phyloP scores from a whole-genome alignment of 495 filamentous ascomycete species.

The Physcia stellaris region DNA sequence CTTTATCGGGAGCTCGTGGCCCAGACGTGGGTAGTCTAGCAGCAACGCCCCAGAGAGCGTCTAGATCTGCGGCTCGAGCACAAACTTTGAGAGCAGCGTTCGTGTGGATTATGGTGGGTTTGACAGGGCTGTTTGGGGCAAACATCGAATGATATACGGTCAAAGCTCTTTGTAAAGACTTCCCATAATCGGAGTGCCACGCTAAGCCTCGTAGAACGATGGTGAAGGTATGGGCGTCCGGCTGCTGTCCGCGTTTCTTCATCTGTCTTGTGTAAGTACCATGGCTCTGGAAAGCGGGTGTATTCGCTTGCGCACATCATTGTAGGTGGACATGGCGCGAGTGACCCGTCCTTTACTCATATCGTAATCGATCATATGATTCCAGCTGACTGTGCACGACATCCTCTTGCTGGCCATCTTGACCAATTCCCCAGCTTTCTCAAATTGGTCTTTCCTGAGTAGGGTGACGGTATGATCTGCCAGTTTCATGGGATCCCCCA shows the following conservation, averaged over 20 bases:
- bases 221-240: constrained; percentile 66
- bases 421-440: constrained; percentile 53
- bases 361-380: constrained; percentile 62
- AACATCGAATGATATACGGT: constrained; percentile 61
- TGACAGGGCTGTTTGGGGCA: constrained; percentile 37
- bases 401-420: constrained; percentile 46
- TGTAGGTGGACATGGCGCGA: constrained; percentile 61
- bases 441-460: constrained; percentile 38
- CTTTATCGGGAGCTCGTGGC: constrained; percentile 43
- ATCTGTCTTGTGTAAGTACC: constrained; percentile 52
- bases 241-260: constrained; percentile 75
- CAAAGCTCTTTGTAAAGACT: constrained; percentile 46
- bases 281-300: background rate
- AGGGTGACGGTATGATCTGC: constrained; percentile 43
- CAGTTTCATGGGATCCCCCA: constrained; percentile 53
- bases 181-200: constrained; percentile 30
- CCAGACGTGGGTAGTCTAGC: constrained; percentile 48
- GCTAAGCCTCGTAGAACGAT: constrained; percentile 67
- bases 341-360: constrained; percentile 43
- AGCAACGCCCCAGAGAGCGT: constrained; percentile 59
- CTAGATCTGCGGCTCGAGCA: constrained; percentile 51
- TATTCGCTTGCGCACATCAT: constrained; percentile 46
- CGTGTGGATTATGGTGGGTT: constrained; percentile 62
- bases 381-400: constrained; percentile 67
- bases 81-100: constrained; percentile 81